Evolutionary conservation across 2,329 filamentous ascomycete genomes (phyloP).

Genomic region (Fusarium sp.): DNA sequence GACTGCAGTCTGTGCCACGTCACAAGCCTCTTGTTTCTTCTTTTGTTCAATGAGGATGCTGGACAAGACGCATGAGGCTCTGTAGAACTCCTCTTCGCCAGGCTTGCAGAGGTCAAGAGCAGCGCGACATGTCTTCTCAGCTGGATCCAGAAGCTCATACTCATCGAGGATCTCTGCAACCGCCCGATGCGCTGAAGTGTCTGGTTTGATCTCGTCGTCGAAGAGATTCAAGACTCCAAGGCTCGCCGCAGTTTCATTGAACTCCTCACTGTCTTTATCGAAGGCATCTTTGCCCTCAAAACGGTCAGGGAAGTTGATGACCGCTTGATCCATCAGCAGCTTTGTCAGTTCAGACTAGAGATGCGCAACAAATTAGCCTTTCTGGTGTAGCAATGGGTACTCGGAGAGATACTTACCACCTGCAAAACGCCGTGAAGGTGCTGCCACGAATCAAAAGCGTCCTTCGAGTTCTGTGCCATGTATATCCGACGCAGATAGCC

Average conservation of each 20-base stretch:
- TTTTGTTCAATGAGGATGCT: background rate
- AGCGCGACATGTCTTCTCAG: background rate
- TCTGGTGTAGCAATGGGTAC: accelerated
- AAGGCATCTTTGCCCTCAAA: background rate
- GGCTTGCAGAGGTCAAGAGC: background rate
- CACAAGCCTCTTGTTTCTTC: background rate
- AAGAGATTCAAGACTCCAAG: constrained; percentile 36
- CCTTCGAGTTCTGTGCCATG: background rate
- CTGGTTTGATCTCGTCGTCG: constrained; percentile 15
- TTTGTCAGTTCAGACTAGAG: background rate
- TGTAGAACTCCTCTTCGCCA: background rate
- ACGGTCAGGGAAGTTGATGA: background rate
- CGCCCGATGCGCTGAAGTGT: constrained; percentile 12
- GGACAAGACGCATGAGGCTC: background rate
- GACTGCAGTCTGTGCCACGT: background rate
- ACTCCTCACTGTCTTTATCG: background rate
- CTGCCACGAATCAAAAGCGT: background rate
- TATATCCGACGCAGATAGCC: background rate
- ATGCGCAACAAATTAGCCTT: accelerated
- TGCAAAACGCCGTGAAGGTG: background rate
- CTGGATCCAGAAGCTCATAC: background rate
- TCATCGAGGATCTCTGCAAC: background rate
- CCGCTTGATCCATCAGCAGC: background rate
- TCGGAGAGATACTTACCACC: background rate
- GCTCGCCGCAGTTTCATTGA: background rate